A percentile compares a stretch with the other conserved stretches of the same genome.
Evolutionary conservation across 2,329 filamentous ascomycete genomes (phyloP).

Genomic region (Pestalotiopsis sp.): DNA sequence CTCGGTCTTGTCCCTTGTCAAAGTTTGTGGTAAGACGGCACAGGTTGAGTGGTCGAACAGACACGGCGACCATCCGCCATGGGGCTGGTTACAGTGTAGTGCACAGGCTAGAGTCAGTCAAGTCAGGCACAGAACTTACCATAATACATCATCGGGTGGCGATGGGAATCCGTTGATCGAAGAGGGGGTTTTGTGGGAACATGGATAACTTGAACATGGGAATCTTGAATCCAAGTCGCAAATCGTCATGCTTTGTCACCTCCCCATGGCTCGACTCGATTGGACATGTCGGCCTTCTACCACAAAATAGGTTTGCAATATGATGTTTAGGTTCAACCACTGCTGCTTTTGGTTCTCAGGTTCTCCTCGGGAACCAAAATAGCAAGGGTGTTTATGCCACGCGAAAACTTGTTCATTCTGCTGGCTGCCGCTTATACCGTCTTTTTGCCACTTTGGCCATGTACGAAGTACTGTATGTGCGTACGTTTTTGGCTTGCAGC

Average conservation of each 20-base stretch:
- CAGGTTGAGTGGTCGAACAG: too few species aligned
- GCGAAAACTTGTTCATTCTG: background rate
- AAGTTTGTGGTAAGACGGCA: too few species aligned
- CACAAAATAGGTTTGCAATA: background rate
- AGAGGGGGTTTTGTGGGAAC: background rate
- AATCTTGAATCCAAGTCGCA: background rate
- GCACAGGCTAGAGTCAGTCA: background rate
- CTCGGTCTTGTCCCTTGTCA: too few species aligned
- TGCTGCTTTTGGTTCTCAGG: background rate
- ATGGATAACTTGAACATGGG: background rate
- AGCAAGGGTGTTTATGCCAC: background rate
- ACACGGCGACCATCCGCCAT: too few species aligned
- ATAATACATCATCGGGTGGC: background rate
- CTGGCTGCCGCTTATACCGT: too few species aligned
- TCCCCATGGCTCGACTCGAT: background rate
- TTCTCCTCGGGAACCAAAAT: background rate
- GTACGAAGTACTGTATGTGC: too few species aligned
- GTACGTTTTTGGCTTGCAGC: too few species aligned
- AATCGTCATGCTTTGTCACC: background rate
- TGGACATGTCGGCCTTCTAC: background rate
- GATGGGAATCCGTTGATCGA: background rate
- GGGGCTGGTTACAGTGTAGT: background rate
- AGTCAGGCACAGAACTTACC: background rate
- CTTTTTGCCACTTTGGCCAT: too few species aligned
- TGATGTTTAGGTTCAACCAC: background rate